Evolutionary conservation across 345 rosid species (phyloP), one percentile per base, ranked within the genome.

Genomic region (Gossypium anomalum): DNA sequence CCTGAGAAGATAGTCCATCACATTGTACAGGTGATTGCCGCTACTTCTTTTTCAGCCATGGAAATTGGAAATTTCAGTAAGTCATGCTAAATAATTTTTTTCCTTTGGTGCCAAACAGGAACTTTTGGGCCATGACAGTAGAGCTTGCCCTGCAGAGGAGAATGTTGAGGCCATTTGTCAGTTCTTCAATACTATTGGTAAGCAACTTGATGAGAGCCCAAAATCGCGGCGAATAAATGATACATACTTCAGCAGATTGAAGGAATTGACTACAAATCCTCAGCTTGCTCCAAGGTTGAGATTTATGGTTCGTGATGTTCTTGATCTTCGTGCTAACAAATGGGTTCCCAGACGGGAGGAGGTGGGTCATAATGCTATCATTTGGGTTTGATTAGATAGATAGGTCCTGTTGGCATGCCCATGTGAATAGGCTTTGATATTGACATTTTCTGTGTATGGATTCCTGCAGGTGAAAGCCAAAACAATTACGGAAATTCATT

Each of bases 331-430:
- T 38, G 60, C 85, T 23, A 89, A 84, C 81, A 89, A 85, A 20
- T 94, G 98, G 98, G 85, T 92, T 74, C 98, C 97, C 15, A 83
- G 98, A 76, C 92, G 97, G 22, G 97, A 94, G 80, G 97, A 94
- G 98, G 98, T 92, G 75, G 13, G 75, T 58, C 45, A 34, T 56
- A 25, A 13, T 81, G 44, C 64, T 23, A 27, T 52, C 60, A 51
- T 67, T 7, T 47, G 71, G 19, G 7, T 48, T 67, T 23, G 34
- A 45, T 67, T 45, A 2, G 71, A 48, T 67, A 48, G 56, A 7
- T 27, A 8, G 41, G 41, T 34, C 41, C 9, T 74, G 15, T 19
- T 25, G 74, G 27, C 59, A 61, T 66, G 34, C 14, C 25, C 17
- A 16, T 43, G 17, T 12, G 56, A 19, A 7, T 12, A 43, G 48